These are phyloP conservation scores for Eragrostis nindensis DNA, from an alignment of 176 grass and related monocot genomes.

Conservation along the genomic window DNA sequence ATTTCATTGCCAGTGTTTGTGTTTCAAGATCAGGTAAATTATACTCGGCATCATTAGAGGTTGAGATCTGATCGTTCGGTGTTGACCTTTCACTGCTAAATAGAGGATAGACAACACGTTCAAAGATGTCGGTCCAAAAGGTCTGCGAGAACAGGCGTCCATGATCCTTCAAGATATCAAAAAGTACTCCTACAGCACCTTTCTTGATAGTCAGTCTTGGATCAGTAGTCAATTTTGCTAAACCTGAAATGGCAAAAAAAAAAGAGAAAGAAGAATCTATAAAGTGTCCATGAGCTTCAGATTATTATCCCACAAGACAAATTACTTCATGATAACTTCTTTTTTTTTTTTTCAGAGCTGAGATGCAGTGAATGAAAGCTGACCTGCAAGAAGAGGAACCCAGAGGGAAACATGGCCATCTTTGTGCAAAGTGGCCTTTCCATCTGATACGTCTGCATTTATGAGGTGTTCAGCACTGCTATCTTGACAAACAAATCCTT, in stretches of 20 bases:
- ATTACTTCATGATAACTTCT: background rate
- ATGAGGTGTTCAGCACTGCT: conserved; percentile 39
- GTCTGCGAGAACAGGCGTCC: conserved; percentile 71
- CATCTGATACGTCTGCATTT: conserved; percentile 54
- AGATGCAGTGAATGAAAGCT: background rate
- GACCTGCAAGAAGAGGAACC: conserved; percentile 81
- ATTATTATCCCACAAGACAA: conserved; percentile 25
- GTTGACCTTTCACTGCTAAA: conserved; percentile 56
- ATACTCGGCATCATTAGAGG: conserved; percentile 46
- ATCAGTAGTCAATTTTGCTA: conserved; percentile 87
- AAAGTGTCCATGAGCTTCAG: conserved; percentile 12
- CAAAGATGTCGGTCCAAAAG: conserved; percentile 82
- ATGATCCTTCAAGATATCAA: conserved; percentile 98
- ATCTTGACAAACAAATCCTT: conserved; percentile 73
- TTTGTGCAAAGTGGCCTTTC: conserved; percentile 59
- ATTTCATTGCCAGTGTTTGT: conserved; percentile 72
- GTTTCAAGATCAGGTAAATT: conserved; percentile 72
- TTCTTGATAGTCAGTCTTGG: conserved; percentile 78
- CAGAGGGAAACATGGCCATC: conserved; percentile 87
- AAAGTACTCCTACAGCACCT: conserved; percentile 91
- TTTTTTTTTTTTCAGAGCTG: background rate
- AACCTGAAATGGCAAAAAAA: conserved; percentile 61
- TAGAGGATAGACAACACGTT: conserved; percentile 78
- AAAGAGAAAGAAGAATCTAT: conserved; percentile 1
- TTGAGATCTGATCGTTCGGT: conserved; percentile 42